Percentiles rank a stretch among this genome's conserved stretches.
Conservation (phyloP, 1,139 yeast species). For the Yamadazyma aaseri region DNA sequence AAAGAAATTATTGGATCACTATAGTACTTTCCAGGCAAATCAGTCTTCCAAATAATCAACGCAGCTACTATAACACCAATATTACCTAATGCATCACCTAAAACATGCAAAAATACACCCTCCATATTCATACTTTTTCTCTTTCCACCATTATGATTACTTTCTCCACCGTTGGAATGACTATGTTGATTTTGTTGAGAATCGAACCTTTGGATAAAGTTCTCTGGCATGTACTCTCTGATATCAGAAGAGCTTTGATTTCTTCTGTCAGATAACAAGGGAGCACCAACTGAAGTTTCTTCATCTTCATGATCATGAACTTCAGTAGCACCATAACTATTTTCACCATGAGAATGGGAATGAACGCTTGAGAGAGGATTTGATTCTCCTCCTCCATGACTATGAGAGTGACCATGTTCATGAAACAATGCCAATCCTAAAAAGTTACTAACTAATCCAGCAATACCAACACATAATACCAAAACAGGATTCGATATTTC, state of each 20-base stretch:
- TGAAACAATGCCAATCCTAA: slow-evolving; percentile 86
- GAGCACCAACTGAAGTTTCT: slow-evolving; percentile 1
- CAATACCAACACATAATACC: slow-evolving; percentile 75
- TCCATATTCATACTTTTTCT: slow-evolving; percentile 86
- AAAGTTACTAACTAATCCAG: slow-evolving; percentile 80
- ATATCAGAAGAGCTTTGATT: slow-evolving; percentile 15
- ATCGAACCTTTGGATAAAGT: slow-evolving; percentile 33
- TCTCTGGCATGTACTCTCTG: slow-evolving; percentile 37
- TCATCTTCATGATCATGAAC: not conserved
- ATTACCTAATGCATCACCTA: slow-evolving; percentile 96
- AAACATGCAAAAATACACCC: slow-evolving; percentile 91
- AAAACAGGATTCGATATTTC: slow-evolving; percentile 76
- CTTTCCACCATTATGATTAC: slow-evolving; percentile 15
- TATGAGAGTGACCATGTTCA: slow-evolving; percentile 77
- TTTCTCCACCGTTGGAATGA: slow-evolving; percentile 16
- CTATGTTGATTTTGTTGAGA: slow-evolving; percentile 23
- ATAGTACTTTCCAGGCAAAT: slow-evolving; percentile 82
- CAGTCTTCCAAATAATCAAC: slow-evolving; percentile 88
- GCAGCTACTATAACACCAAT: slow-evolving; percentile 92
- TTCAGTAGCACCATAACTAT: slow-evolving; percentile 1
- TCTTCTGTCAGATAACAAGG: slow-evolving; percentile 3
- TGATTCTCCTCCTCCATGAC: slow-evolving; percentile 40
- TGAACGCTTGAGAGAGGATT: slow-evolving; percentile 10
- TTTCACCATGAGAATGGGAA: slow-evolving; percentile 33
- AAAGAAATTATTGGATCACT: slow-evolving; percentile 86